Conservation (phyloP, 768 basidiomycete species). For the Jaapia argillacea region DNA sequence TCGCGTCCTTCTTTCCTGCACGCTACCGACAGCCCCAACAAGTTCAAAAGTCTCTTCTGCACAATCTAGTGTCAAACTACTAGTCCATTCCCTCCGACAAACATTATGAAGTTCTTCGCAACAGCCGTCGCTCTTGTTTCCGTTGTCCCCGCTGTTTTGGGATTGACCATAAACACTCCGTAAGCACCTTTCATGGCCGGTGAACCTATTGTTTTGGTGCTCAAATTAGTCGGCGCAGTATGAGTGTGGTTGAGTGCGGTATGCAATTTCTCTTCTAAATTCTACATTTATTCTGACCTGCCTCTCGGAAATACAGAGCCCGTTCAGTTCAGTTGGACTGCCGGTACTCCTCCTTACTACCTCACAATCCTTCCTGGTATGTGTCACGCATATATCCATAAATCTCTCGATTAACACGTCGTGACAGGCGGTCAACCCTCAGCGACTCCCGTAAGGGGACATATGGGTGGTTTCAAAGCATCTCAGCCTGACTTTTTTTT, state of each 20-base stretch:
- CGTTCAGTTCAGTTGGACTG: conserved; percentile 40
- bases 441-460: conserved; percentile 37
- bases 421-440: conserved; percentile 39
- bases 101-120: conserved; percentile 26
- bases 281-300: too few relatives aligned
- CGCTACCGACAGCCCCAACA: neutral
- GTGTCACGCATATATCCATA: too few relatives aligned
- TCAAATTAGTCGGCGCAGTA: too few relatives aligned
- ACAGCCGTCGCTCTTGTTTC: conserved; percentile 20
- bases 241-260: conserved; percentile 38
- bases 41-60: neutral
- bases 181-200: conserved; percentile 24
- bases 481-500: neutral
- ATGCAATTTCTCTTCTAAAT: too few relatives aligned
- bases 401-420: neutral
- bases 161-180: conserved; percentile 61
- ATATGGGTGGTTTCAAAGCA: conserved; percentile 1
- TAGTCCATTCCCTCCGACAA: conserved; percentile 1
- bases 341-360: conserved; percentile 47
- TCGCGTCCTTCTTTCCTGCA: neutral
- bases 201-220: too few relatives aligned
- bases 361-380: conserved; percentile 52
- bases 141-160: conserved; percentile 25
- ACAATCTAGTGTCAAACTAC: neutral
- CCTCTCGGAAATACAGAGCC: too few relatives aligned